Evolutionary conservation across 345 rosid species (phyloP).

Genomic region (Lagerstroemia speciosa): DNA sequence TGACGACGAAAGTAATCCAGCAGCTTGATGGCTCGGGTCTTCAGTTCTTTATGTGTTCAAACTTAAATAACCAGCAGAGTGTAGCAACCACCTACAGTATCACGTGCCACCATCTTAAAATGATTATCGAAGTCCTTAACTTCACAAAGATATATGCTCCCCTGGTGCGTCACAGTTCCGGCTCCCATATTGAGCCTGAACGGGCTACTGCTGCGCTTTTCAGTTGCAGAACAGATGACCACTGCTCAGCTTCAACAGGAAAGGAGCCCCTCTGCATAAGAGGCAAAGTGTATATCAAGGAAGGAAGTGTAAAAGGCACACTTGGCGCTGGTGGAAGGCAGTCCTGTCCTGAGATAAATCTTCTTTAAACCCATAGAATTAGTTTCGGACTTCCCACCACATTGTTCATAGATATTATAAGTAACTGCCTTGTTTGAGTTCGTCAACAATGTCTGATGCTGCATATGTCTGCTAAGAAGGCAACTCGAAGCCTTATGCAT

Average conservation of each 20-base stretch:
- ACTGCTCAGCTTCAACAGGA: neutral
- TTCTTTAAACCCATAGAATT: neutral
- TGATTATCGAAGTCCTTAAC: neutral
- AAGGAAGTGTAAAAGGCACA: neutral
- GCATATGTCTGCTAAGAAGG: neutral
- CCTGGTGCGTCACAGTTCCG: neutral
- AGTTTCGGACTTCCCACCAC: neutral
- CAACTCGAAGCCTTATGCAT: neutral
- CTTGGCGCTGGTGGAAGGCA: neutral
- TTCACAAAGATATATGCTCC: neutral
- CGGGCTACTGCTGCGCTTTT: too few relatives aligned
- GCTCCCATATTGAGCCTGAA: neutral
- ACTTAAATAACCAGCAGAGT: neutral
- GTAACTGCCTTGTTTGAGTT: neutral
- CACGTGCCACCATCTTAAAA: neutral
- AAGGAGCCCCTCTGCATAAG: neutral
- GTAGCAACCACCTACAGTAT: neutral
- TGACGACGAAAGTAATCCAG: constrained; percentile 23
- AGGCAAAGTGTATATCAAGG: neutral
- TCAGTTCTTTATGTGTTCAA: neutral
- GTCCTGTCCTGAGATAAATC: neutral
- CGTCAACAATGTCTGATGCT: neutral
- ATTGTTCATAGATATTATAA: neutral
- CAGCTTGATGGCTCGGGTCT: neutral
- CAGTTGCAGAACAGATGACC: too few relatives aligned